phyloP scores from a whole-genome alignment of 1,284 basidiomycete genomes.

The Takashimella tepidaria region DNA sequence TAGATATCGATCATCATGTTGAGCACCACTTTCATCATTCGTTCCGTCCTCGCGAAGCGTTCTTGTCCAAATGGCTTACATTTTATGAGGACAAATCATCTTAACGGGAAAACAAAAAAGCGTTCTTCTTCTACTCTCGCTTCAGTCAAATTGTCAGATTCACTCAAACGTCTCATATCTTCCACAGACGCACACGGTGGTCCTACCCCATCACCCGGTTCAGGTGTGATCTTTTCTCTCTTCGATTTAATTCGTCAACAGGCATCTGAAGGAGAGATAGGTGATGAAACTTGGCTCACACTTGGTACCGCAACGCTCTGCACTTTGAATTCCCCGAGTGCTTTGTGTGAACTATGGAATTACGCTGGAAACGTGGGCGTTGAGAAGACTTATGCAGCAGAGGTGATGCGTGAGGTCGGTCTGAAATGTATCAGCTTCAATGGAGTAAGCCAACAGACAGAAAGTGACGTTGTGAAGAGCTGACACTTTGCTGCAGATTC shows the following conservation, averaged over 20 bases:
- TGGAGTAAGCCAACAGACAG: conserved; percentile 56
- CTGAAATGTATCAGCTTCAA: conserved; percentile 90
- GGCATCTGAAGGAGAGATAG: conserved; percentile 16
- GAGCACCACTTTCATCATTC: no score
- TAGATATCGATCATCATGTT: no score
- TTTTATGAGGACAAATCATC: no score
- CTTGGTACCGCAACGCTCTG: conserved; percentile 36
- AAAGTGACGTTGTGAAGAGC: background rate
- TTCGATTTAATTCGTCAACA: conserved; percentile 29
- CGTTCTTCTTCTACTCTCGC: background rate
- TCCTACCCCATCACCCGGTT: conserved; percentile 30
- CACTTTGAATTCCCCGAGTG: conserved; percentile 43
- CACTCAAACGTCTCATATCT: conserved; percentile 41
- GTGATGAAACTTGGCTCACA: conserved; percentile 34
- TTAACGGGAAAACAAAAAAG: no score
- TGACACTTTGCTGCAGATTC: conserved; percentile 35
- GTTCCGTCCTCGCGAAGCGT: no score
- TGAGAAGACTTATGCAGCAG: conserved; percentile 6
- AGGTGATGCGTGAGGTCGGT: conserved; percentile 82
- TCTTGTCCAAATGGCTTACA: no score
- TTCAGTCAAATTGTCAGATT: conserved; percentile 33
- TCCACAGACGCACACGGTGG: conserved; percentile 26
- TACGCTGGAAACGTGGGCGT: conserved; percentile 20
- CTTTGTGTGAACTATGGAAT: conserved; percentile 35
- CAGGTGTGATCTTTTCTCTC: conserved; percentile 12